A percentile compares a stretch with the other conserved stretches of the same genome.
These are phyloP conservation scores for Dothidotthia symphoricarpi DNA, from an alignment of 2,329 filamentous ascomycete species.

Conservation along the genomic window DNA sequence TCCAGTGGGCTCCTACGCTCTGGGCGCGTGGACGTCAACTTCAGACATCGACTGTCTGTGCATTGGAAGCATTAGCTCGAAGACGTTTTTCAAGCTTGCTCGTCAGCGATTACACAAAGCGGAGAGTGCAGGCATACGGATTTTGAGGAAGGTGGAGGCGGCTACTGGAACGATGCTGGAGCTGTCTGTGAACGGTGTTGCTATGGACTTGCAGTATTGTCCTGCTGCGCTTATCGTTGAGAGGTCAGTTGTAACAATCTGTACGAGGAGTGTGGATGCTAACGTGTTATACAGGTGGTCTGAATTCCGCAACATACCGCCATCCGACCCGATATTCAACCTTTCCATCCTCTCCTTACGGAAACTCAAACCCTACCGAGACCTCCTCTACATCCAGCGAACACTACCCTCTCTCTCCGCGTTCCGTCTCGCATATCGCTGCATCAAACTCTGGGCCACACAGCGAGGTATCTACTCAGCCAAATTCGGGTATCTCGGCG, in stretches of 20 bases:
- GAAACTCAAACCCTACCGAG: constrained; percentile 64
- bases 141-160: constrained; percentile 59
- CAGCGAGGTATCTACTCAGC: constrained; percentile 63
- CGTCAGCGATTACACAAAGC: constrained; percentile 55
- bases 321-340: constrained; percentile 55
- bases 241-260: constrained; percentile 32
- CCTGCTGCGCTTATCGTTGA: constrained; percentile 57
- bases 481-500: constrained; percentile 64
- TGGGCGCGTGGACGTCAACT: constrained; percentile 59
- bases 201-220: constrained; percentile 66
- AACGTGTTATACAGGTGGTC: constrained; percentile 35
- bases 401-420: constrained; percentile 59
- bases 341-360: constrained; percentile 57
- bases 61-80: constrained; percentile 61
- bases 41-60: constrained; percentile 68
- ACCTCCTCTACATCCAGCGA: constrained; percentile 59
- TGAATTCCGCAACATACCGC: constrained; percentile 44
- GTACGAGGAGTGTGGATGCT: constrained; percentile 1
- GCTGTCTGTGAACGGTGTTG: constrained; percentile 57
- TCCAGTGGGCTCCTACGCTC: constrained; percentile 64
- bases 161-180: constrained; percentile 64
- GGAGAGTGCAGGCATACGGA: constrained; percentile 44
- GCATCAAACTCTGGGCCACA: constrained; percentile 63
- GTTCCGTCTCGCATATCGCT: constrained; percentile 60
- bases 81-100: constrained; percentile 61